Evolutionary conservation across 83 land plant genomes (phyloP).

Genomic region (Isoetes engelmannii): DNA sequence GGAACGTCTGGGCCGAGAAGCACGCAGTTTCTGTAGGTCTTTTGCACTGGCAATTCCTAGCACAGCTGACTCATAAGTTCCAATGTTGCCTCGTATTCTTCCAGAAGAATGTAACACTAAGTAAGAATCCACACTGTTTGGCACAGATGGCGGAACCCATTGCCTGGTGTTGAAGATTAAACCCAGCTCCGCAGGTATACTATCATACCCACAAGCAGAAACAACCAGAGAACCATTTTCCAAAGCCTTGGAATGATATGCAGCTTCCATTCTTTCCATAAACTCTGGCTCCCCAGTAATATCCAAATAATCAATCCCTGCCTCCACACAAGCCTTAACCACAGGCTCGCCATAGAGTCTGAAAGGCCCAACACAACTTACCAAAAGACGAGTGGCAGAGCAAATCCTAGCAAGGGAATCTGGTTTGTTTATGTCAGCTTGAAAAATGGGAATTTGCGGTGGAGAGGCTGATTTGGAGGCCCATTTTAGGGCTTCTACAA

Average conservation of each 20-base stretch:
- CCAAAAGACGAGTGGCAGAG: conserved; percentile 43
- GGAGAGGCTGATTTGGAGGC: conserved; percentile 32
- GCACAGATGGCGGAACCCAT: not conserved
- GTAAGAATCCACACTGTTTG: conserved; percentile 4
- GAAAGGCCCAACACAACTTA: conserved; percentile 85
- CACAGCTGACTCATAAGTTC: conserved; percentile 3
- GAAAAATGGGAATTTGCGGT: conserved; percentile 40
- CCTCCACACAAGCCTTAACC: conserved; percentile 71
- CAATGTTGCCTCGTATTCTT: conserved; percentile 1
- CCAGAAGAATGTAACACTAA: not conserved
- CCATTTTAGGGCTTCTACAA: conserved; percentile 58
- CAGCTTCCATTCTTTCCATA: conserved; percentile 79
- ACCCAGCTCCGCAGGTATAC: conserved; percentile 6
- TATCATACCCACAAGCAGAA: conserved; percentile 7
- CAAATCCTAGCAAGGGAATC: conserved; percentile 44
- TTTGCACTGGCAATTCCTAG: conserved; percentile 1
- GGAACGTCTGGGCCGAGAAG: not conserved
- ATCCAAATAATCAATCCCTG: conserved; percentile 88
- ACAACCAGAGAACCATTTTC: conserved; percentile 30
- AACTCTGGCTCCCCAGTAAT: conserved; percentile 94
- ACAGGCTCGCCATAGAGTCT: conserved; percentile 78
- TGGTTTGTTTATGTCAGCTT: conserved; percentile 50
- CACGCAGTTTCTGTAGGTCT: not conserved
- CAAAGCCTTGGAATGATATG: conserved; percentile 48
- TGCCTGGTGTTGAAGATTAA: conserved; percentile 5